These are phyloP conservation scores for Sarocladiaceae sp. DNA, from an alignment of 2,329 filamentous ascomycete species.

Conservation along the genomic window DNA sequence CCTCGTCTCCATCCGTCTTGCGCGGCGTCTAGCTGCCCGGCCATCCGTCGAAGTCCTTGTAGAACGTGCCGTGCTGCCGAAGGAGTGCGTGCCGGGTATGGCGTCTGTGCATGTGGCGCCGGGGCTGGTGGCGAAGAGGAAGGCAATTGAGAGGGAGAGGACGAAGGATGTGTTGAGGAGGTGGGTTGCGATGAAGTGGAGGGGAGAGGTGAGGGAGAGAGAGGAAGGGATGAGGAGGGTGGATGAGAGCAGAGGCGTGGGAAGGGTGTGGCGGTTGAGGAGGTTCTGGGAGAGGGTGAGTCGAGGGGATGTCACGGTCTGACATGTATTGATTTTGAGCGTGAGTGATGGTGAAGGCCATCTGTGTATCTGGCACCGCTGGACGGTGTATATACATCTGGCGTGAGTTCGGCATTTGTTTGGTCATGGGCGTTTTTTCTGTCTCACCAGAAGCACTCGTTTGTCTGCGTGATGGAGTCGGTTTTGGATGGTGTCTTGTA, in stretches of 20 bases:
- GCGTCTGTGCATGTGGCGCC: slow-evolving; percentile 43
- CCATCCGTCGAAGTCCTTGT: slow-evolving; percentile 56
- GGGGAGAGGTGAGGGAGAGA: slow-evolving; percentile 42
- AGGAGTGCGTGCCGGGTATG: slow-evolving; percentile 51
- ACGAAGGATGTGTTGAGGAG: slow-evolving; percentile 60
- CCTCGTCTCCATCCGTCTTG: slow-evolving; percentile 59
- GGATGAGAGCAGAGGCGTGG: slow-evolving; percentile 46
- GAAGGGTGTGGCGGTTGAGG: slow-evolving; percentile 54
- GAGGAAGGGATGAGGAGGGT: slow-evolving; percentile 39
- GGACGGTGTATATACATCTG: neutral
- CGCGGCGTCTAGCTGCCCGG: slow-evolving; percentile 52
- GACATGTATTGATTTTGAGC: neutral
- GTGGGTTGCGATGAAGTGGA: slow-evolving; percentile 58
- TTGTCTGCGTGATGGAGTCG: neutral
- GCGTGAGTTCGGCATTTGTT: too few species aligned
- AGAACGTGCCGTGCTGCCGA: slow-evolving; percentile 56
- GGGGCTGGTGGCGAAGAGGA: slow-evolving; percentile 54
- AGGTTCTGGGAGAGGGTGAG: slow-evolving; percentile 59
- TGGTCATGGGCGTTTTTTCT: too few species aligned
- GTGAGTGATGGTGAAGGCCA: slow-evolving; percentile 1
- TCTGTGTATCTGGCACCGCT: neutral
- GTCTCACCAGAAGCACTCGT: too few species aligned
- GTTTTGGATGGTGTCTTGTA: slow-evolving; percentile 13
- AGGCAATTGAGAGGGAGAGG: slow-evolving; percentile 58
- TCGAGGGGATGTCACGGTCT: neutral